Percentiles rank a stretch among this genome's conserved stretches.
phyloP scores from a whole-genome alignment of 2,329 filamentous ascomycete genomes.

The Fusarium humuli region DNA sequence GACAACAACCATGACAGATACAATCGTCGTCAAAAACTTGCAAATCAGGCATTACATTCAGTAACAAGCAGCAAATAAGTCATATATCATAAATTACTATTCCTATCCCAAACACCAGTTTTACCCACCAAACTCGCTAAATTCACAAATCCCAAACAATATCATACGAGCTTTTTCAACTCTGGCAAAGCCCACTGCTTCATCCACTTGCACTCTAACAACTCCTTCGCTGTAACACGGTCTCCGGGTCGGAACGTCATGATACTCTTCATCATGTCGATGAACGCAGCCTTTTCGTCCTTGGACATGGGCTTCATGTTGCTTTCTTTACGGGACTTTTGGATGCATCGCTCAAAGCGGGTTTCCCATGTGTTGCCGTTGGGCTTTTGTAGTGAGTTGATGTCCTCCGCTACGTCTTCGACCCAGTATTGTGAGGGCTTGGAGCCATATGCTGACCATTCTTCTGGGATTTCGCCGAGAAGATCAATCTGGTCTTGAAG shows the following conservation, averaged over 20 bases:
- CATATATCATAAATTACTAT: constrained; percentile 11
- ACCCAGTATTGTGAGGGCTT: constrained; percentile 31
- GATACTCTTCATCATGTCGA: constrained; percentile 40
- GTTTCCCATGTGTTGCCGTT: constrained; percentile 26
- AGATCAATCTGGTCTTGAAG: constrained; percentile 37
- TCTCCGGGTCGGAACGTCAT: constrained; percentile 36
- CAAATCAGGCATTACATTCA: background rate
- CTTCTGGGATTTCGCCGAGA: constrained; percentile 36
- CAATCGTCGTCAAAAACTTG: too few species aligned
- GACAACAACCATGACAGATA: background rate
- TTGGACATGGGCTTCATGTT: constrained; percentile 28
- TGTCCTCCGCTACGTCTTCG: constrained; percentile 21
- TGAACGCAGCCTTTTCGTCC: constrained; percentile 35
- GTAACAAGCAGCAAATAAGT: background rate
- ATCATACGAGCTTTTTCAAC: constrained; percentile 22
- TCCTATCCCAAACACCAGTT: constrained; percentile 11
- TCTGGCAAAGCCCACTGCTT: constrained; percentile 39
- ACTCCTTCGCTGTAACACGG: constrained; percentile 22
- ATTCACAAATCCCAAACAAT: constrained; percentile 9
- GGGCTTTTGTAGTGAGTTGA: background rate
- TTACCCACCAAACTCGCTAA: constrained; percentile 27
- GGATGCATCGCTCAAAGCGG: constrained; percentile 33
- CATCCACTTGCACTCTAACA: constrained; percentile 36
- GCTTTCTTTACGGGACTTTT: constrained; percentile 34
- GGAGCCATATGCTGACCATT: constrained; percentile 32